Conservation (phyloP, 2,329 filamentous ascomycete genomes). For the Nigrograna mackinnonii region DNA sequence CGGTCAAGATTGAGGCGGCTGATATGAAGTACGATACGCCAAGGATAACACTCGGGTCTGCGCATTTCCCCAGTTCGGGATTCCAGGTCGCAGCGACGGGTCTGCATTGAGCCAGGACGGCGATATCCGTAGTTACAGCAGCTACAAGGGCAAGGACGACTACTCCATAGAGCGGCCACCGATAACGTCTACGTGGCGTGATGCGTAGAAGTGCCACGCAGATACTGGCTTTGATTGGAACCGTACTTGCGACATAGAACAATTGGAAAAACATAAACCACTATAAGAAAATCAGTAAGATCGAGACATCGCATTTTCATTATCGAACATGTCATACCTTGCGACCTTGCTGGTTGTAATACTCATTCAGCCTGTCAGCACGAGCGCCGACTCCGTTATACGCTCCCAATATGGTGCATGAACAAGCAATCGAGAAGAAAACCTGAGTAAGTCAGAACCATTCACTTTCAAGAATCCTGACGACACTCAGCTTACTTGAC, state of each 20-base stretch:
- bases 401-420: neutral
- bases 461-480: neutral
- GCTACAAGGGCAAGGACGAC: neutral
- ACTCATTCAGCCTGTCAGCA: neutral
- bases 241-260: conserved; percentile 1
- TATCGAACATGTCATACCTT: neutral
- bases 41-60: neutral
- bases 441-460: neutral
- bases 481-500: neutral
- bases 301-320: neutral
- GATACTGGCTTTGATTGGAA: conserved; percentile 2
- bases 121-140: neutral
- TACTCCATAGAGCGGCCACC: neutral
- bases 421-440: neutral
- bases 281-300: neutral
- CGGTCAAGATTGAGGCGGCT: neutral
- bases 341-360: neutral
- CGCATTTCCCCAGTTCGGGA: neutral
- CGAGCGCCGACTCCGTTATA: neutral
- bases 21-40: neutral
- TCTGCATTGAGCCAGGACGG: neutral
- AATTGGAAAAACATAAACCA: neutral
- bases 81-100: neutral
- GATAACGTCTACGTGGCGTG: neutral
- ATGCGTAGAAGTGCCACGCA: conserved; percentile 3